Conservation (phyloP, 2,329 filamentous ascomycete genomes). For the Rutstroemia sp. region DNA sequence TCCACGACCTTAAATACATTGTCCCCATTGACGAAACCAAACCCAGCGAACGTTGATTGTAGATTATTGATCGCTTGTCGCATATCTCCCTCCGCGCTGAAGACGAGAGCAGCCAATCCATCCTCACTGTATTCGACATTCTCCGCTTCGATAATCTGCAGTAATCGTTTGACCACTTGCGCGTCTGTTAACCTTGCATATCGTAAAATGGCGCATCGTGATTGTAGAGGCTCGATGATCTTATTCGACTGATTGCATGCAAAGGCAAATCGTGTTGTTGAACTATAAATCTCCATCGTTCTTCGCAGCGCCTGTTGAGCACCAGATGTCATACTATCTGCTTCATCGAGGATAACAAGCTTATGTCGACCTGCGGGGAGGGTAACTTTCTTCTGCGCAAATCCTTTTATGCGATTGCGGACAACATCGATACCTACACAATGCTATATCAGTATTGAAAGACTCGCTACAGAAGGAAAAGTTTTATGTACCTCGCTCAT, state of each 20-base stretch:
- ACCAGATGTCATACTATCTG: conserved; percentile 95
- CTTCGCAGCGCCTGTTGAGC: conserved; percentile 90
- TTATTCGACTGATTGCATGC: conserved; percentile 99
- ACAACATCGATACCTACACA: conserved; percentile 84
- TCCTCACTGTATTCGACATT: conserved; percentile 87
- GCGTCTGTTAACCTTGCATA: conserved; percentile 89
- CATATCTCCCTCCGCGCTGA: conserved; percentile 98
- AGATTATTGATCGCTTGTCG: conserved; percentile 98
- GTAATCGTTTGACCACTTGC: conserved; percentile 81
- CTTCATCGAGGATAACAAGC: conserved; percentile 94
- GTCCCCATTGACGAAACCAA: conserved; percentile 93
- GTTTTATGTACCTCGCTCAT: conserved; percentile 64
- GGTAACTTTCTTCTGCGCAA: conserved; percentile 98
- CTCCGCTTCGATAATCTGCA: conserved; percentile 91
- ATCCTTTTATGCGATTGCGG: conserved; percentile 93
- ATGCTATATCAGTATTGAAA: background rate
- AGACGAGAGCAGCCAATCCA: conserved; percentile 90
- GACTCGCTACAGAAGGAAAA: no score
- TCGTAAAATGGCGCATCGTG: conserved; percentile 88
- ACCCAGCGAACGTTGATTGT: conserved; percentile 86
- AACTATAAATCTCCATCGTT: conserved; percentile 98
- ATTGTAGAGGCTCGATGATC: conserved; percentile 98
- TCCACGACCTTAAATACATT: conserved; percentile 98
- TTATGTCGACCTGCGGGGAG: conserved; percentile 87
- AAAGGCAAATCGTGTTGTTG: conserved; percentile 94